These are phyloP conservation scores for Amanita rimosa DNA, from an alignment of 768 basidiomycete genomes.

Conservation along the genomic window DNA sequence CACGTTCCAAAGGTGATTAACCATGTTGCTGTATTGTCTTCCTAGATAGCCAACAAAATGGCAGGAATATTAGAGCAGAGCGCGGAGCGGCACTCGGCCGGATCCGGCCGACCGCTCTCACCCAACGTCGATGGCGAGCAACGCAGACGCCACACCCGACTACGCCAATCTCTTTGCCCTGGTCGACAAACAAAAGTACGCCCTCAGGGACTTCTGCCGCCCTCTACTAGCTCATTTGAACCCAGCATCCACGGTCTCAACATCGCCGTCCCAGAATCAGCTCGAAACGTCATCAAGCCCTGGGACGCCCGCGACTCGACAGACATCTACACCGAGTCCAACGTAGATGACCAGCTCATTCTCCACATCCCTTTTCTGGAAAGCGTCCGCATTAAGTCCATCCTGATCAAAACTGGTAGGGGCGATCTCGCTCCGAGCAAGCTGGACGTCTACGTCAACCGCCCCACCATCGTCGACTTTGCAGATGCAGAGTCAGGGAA, in stretches of 20 bases:
- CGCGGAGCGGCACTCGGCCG: no score
- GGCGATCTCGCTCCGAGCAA: constrained; percentile 70
- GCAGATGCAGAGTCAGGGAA: constrained; percentile 43
- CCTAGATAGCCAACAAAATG: no score
- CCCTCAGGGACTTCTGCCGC: neutral
- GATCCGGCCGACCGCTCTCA: no score
- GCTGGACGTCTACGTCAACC: constrained; percentile 66
- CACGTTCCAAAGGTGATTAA: no score
- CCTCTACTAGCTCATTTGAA: constrained; percentile 9
- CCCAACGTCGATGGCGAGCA: neutral
- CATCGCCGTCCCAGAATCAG: constrained; percentile 70
- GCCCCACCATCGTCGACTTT: constrained; percentile 69
- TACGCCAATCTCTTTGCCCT: constrained; percentile 41
- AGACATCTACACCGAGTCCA: constrained; percentile 56
- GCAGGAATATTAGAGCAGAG: no score
- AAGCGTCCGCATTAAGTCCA: constrained; percentile 64
- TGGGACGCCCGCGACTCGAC: constrained; percentile 73
- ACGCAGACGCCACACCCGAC: constrained; percentile 1
- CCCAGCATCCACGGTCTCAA: constrained; percentile 74
- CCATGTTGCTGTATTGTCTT: no score
- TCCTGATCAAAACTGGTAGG: constrained; percentile 70
- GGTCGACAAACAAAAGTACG: constrained; percentile 63
- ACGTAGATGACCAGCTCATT: constrained; percentile 83
- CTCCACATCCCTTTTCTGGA: constrained; percentile 74
- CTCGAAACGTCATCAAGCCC: constrained; percentile 65